A percentile compares a stretch with the other conserved stretches of the same genome.
These are phyloP conservation scores for Yarrowia deformans DNA, from an alignment of 805 yeast genomes.

Conservation along the genomic window DNA sequence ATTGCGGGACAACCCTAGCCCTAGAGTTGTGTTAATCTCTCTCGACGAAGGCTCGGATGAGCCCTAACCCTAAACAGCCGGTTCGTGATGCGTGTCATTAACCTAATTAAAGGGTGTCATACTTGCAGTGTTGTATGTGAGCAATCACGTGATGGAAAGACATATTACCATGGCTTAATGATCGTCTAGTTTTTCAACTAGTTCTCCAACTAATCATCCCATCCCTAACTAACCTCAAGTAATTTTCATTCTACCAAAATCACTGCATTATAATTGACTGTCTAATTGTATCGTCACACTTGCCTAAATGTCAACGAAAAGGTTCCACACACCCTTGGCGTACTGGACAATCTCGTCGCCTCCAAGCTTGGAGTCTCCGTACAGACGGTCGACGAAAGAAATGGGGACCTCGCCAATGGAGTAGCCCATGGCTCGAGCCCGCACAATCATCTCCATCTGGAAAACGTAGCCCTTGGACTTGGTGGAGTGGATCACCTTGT, in stretches of 20 bases:
- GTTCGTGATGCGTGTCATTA: slow-evolving; percentile 28
- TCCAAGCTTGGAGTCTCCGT: slow-evolving; percentile 80
- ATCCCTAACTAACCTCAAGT: not conserved
- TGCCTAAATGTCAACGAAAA: slow-evolving; percentile 64
- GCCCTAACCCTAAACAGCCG: slow-evolving; percentile 4
- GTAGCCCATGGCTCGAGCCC: slow-evolving; percentile 77
- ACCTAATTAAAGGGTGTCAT: not conserved
- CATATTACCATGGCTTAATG: too few relatives aligned
- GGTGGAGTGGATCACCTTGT: slow-evolving; percentile 70
- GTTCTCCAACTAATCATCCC: too few relatives aligned
- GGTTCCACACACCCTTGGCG: slow-evolving; percentile 75
- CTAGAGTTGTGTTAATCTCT: not conserved
- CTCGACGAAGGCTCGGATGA: not conserved
- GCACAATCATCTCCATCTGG: slow-evolving; percentile 89
- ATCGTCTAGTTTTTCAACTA: too few relatives aligned
- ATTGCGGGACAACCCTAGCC: slow-evolving; percentile 9
- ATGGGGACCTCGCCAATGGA: slow-evolving; percentile 81
- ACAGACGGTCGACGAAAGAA: slow-evolving; percentile 76
- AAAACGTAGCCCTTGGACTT: slow-evolving; percentile 80
- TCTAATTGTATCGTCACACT: too few relatives aligned
- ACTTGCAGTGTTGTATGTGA: not conserved
- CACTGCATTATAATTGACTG: not conserved
- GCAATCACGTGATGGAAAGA: not conserved
- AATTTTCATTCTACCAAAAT: not conserved
- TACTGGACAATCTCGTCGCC: slow-evolving; percentile 83